Evolutionary conservation across 495 filamentous ascomycete genomes (phyloP).

Genomic region (Talaromyces proteolyticus): DNA sequence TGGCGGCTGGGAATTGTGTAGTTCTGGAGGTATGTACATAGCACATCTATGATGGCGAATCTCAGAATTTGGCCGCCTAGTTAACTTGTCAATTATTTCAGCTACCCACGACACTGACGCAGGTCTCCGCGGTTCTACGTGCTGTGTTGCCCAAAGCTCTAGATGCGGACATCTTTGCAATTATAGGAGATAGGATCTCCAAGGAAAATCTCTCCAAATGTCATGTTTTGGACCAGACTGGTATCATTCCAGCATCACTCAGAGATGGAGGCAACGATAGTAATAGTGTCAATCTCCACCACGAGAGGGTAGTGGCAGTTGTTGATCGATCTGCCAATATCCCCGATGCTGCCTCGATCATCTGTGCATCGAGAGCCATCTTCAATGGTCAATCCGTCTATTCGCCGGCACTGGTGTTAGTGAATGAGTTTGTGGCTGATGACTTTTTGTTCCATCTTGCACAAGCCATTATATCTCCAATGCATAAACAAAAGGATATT

Average conservation of each 20-base stretch:
- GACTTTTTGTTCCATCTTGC: conserved; percentile 4
- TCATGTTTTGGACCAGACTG: conserved; percentile 14
- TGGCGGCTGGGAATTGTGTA: conserved; percentile 48
- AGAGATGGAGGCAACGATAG: not conserved
- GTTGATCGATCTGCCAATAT: conserved; percentile 49
- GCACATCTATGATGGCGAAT: conserved; percentile 10
- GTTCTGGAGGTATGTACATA: conserved; percentile 36
- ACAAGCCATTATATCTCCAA: conserved; percentile 14
- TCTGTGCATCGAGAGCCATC: conserved; percentile 42
- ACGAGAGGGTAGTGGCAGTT: conserved; percentile 33
- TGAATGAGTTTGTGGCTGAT: conserved; percentile 43
- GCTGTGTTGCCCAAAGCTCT: conserved; percentile 30
- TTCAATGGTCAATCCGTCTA: conserved; percentile 46
- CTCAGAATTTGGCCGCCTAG: not conserved
- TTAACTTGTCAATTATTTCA: not conserved
- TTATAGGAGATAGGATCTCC: conserved; percentile 17
- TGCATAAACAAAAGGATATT: conserved; percentile 22
- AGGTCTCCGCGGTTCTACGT: conserved; percentile 26
- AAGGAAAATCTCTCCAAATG: conserved; percentile 4
- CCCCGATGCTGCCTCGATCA: conserved; percentile 31
- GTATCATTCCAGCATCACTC: not conserved
- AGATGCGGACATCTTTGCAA: conserved; percentile 38
- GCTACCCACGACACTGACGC: not conserved
- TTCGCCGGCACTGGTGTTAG: conserved; percentile 47
- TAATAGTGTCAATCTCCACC: not conserved